phyloP scores from a whole-genome alignment of 805 yeast species.

The Wickerhamiella azyma region DNA sequence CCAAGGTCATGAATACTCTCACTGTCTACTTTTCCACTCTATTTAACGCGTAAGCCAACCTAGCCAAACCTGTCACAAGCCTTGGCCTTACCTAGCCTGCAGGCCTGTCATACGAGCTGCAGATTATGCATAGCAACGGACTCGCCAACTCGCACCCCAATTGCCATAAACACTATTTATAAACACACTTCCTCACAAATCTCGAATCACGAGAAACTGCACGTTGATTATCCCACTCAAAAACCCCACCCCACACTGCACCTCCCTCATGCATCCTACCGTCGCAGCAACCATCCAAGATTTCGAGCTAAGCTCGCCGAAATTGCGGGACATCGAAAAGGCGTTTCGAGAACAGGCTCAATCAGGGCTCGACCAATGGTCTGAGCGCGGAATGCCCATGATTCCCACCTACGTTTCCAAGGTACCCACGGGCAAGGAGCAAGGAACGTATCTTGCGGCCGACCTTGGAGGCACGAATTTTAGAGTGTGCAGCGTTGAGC shows the following conservation, averaged over 20 bases:
- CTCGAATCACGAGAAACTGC: no score
- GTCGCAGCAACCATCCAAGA: slow-evolving; percentile 8
- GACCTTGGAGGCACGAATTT: slow-evolving; percentile 95
- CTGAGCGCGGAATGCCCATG: slow-evolving; percentile 39
- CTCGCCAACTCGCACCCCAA: no score
- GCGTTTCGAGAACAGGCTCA: slow-evolving; percentile 20
- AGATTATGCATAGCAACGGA: no score
- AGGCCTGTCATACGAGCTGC: no score
- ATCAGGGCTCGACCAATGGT: slow-evolving; percentile 20
- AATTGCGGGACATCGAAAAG: slow-evolving; percentile 11
- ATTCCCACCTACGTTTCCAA: slow-evolving; percentile 82
- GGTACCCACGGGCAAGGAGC: slow-evolving; percentile 75
- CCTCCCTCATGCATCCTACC: neutral
- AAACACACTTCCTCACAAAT: no score
- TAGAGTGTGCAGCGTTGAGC: slow-evolving; percentile 76
- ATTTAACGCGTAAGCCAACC: no score
- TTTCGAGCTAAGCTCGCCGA: slow-evolving; percentile 10
- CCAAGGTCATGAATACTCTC: no score
- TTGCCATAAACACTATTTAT: no score
- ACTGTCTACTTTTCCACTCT: no score
- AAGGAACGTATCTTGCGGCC: slow-evolving; percentile 74
- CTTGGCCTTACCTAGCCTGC: no score
- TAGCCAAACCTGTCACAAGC: no score
- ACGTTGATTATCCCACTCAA: no score
- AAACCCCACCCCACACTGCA: neutral